Evolutionary conservation across 176 grass and related monocot species (phyloP).

Genomic region (Zoysia japonica): DNA sequence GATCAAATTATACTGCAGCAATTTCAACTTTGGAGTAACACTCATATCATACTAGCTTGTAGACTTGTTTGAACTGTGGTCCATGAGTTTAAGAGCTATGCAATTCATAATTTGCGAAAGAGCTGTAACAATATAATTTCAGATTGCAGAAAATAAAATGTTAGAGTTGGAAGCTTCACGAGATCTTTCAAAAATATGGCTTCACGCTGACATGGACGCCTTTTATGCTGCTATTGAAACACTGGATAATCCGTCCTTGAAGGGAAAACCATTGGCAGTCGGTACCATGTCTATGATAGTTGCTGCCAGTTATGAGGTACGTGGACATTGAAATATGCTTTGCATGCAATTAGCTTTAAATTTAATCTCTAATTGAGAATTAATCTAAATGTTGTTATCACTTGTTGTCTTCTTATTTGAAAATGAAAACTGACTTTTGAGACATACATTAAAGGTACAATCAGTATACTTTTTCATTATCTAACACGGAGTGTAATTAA

Average conservation of each 20-base stretch:
- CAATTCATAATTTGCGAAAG: neutral
- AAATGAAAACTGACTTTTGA: neutral
- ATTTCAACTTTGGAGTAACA: neutral
- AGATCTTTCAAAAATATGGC: conserved; percentile 91
- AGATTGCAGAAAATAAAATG: conserved; percentile 77
- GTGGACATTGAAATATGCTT: neutral
- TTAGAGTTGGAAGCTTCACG: conserved; percentile 85
- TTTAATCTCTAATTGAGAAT: neutral
- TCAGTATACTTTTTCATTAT: neutral
- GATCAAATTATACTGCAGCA: neutral
- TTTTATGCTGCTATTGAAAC: conserved; percentile 93
- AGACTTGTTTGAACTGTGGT: neutral
- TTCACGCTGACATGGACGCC: conserved; percentile 95
- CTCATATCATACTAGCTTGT: neutral
- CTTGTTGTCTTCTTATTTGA: neutral
- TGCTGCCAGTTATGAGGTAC: conserved; percentile 95
- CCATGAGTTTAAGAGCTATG: neutral
- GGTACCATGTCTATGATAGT: conserved; percentile 97
- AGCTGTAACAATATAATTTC: conserved; percentile 20
- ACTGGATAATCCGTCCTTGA: conserved; percentile 83
- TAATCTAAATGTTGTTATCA: neutral
- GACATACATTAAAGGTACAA: neutral
- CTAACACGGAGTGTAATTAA: conserved; percentile 5
- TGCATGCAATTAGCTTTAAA: neutral
- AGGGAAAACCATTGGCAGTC: conserved; percentile 87